Percentiles rank a stretch among this genome's conserved stretches.
Evolutionary conservation across 2,329 filamentous ascomycete genomes (phyloP).

Genomic region (Pochonia chlamydosporia): DNA sequence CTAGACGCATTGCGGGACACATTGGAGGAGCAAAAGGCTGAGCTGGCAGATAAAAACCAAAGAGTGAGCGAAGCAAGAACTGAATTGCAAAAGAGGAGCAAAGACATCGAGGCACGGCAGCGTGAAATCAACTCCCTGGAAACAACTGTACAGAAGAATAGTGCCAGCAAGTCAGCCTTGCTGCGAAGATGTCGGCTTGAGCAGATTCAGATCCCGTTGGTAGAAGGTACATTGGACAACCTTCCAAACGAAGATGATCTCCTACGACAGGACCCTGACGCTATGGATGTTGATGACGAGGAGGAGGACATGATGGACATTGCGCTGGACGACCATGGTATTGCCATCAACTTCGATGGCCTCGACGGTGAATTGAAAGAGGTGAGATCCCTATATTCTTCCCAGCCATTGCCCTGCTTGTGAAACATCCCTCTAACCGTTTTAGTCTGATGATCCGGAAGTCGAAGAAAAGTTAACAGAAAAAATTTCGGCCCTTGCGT

Average conservation of each 20-base stretch:
- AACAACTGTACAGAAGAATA: conserved; percentile 78
- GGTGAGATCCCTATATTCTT: conserved; percentile 39
- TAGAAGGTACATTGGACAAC: conserved; percentile 70
- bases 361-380: conserved; percentile 78
- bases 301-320: conserved; percentile 55
- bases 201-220: conserved; percentile 80
- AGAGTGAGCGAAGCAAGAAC: conserved; percentile 72
- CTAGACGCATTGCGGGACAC: conserved; percentile 69
- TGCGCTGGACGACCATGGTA: conserved; percentile 81
- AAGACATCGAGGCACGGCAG: conserved; percentile 67
- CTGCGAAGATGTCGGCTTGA: conserved; percentile 89
- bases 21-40: conserved; percentile 62
- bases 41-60: conserved; percentile 64
- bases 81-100: conserved; percentile 78
- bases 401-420: neutral
- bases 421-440: conserved; percentile 21
- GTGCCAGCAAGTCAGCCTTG: conserved; percentile 74
- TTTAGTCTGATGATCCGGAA: conserved; percentile 65
- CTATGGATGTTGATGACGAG: conserved; percentile 83
- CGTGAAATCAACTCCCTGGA: conserved; percentile 77
- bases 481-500: conserved; percentile 65
- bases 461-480: conserved; percentile 73
- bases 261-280: conserved; percentile 71
- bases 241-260: conserved; percentile 83
- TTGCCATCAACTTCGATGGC: conserved; percentile 77